Conservation (phyloP, 2,329 filamentous ascomycete genomes). For the Scolecobasidium constrictum region DNA sequence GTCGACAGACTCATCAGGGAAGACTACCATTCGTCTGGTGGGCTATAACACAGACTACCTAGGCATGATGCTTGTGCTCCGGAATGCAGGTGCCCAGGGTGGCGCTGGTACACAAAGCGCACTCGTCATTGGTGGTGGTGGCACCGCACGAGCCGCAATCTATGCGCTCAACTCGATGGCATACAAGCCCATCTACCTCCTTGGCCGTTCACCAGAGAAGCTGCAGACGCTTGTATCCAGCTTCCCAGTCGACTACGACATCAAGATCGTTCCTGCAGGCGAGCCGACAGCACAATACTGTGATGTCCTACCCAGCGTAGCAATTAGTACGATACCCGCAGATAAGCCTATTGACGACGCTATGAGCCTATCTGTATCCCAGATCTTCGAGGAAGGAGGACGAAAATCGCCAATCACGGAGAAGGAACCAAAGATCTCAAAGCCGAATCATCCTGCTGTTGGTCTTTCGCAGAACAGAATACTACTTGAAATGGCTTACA, state of each 20-base stretch:
- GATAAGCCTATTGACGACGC: slow-evolving; percentile 67
- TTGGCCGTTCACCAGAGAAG: slow-evolving; percentile 64
- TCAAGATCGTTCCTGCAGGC: slow-evolving; percentile 49
- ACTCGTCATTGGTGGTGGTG: slow-evolving; percentile 82
- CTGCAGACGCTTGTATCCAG: slow-evolving; percentile 55
- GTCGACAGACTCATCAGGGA: slow-evolving; percentile 26
- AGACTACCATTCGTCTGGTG: slow-evolving; percentile 43
- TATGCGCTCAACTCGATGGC: slow-evolving; percentile 77
- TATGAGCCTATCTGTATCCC: slow-evolving; percentile 54
- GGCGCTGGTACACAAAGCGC: slow-evolving; percentile 34
- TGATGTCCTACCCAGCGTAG: slow-evolving; percentile 50
- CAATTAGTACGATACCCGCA: slow-evolving; percentile 84
- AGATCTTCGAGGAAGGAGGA: slow-evolving; percentile 34
- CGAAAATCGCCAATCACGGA: slow-evolving; percentile 12
- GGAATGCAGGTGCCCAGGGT: slow-evolving; percentile 50
- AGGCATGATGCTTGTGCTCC: slow-evolving; percentile 76
- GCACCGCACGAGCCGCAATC: slow-evolving; percentile 83
- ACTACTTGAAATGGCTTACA: slow-evolving; percentile 93
- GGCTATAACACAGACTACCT: slow-evolving; percentile 96
- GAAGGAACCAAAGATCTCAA: slow-evolving; percentile 13
- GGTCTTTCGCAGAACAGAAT: slow-evolving; percentile 31
- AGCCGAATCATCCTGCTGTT: slow-evolving; percentile 19
- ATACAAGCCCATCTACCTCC: slow-evolving; percentile 76
- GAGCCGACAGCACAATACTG: slow-evolving; percentile 38
- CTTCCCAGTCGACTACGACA: slow-evolving; percentile 64